A percentile compares a stretch with the other conserved stretches of the same genome.
These are phyloP conservation scores for Saccharomycopsis fodiens DNA, from an alignment of 805 yeast genomes.

Conservation along the genomic window DNA sequence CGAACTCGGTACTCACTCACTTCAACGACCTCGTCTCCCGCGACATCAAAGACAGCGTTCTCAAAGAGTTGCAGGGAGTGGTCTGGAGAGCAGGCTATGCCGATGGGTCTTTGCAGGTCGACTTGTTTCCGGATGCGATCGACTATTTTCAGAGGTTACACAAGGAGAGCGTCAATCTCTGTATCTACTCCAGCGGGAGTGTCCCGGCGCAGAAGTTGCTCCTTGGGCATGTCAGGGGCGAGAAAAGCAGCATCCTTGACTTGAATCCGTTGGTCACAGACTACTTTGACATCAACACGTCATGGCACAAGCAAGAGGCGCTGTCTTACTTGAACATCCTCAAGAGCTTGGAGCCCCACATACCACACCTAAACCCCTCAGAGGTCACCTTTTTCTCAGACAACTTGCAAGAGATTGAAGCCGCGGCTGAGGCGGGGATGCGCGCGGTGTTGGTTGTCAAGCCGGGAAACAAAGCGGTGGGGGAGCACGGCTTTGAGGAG, in stretches of 20 bases:
- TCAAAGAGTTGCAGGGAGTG: constrained; percentile 76
- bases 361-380: constrained; percentile 19
- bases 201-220: constrained; percentile 78
- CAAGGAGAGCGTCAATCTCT: constrained; percentile 32
- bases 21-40: constrained; percentile 48
- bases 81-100: constrained; percentile 79
- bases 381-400: constrained; percentile 67
- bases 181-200: constrained; percentile 85
- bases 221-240: constrained; percentile 52
- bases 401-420: constrained; percentile 66
- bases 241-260: constrained; percentile 32
- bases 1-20: constrained; percentile 34
- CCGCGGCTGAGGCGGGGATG: constrained; percentile 65
- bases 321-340: constrained; percentile 54
- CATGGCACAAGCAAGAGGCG: constrained; percentile 60
- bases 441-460: constrained; percentile 51
- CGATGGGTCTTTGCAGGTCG: constrained; percentile 69
- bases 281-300: constrained; percentile 79
- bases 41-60: constrained; percentile 70
- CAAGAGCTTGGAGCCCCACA: constrained; percentile 29
- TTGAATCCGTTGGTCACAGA: constrained; percentile 48
- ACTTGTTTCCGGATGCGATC: constrained; percentile 69
- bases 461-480: constrained; percentile 63
- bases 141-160: constrained; percentile 41
- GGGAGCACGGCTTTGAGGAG: constrained; percentile 24